Base-by-base conservation (phyloP, 2,329 filamentous ascomycete genomes). In the Stylonectria norvegica region DNA sequence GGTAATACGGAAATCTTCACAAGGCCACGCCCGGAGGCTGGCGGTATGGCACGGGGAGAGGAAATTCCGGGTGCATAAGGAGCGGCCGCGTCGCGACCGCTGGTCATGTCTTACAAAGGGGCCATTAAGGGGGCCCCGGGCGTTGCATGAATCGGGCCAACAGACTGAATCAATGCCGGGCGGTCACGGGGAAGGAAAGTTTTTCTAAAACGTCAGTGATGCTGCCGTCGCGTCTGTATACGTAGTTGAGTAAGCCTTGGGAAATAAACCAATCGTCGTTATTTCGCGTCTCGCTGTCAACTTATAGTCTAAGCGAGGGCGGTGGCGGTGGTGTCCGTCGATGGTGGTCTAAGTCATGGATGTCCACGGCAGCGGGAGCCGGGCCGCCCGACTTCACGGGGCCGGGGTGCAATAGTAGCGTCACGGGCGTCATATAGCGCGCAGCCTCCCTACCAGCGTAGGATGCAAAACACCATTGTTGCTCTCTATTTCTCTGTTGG, bases 1-100 rank as follows among this genome's bases (percentile, higher is more conserved):
- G 93, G 93, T 98, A 79, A 42, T 19, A 32, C 11, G 22, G 19
- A 20, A 12, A 8, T 19, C 39, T 45, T 44, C 38, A 35, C 36
- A 41, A 44, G 33, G 28, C 12, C 18, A 20, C 35, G 40, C 36
- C 19, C 22, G 31, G 31, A 31, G 36, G 36, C 29, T 25, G 22
- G 32, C 28, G 12, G 36, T 20, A 22, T 23, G 16, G 18, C 23
- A 39, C 28, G n/a, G n/a, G n/a, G n/a, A n/a, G n/a, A 19, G 25
- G 19, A 20, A 22, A 20, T 38, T n/a, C 25, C 38, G 22, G 34
- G 34, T 27, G 30, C 20, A 17, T 37, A 31, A 41, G 20, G 23
- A 37, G 25, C 34, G 36, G 35, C 31, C 33, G 34, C 31, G 19
- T 17, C 31, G 31, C n/a, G 15, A 16, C 31, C 38, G 40, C 42